Evolutionary conservation across 805 yeast species (phyloP), one percentile per base, ranked within the genome.

Genomic region (Ogataea sp.): DNA sequence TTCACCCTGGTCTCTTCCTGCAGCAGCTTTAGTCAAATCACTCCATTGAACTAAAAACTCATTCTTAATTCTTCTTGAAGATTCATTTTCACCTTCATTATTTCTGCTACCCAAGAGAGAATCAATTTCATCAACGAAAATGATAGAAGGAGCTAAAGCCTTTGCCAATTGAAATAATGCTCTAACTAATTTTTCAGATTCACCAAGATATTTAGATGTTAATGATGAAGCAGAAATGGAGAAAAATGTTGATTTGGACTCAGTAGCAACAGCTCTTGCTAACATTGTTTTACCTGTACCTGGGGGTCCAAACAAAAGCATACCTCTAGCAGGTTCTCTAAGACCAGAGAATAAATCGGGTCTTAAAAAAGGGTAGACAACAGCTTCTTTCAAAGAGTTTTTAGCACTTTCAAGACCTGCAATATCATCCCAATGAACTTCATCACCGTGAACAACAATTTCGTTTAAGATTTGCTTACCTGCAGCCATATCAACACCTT

Each of bases 261-360:
- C 97, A 2, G 94, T 85, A 2, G 97, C 97, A 3, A 93, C 97
- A 0, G 97, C 96, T 46, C 96, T 70, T 0, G 97, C 97, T 48
- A 90, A 71, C 97, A 90, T 89, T 1, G 97, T 89, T 55, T 93
- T 90, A 41, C 97, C 97, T 0, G 97, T 90, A n/a, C 98, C 98
- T 0, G 97, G 97, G 2, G 98, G 97, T 0, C 98, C 98, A 65
- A 88, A 90, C 32, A 90, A 62, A 17, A 90, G 68, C 95, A 93
- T 87, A n/a, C 97, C 97, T 42, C 95, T 66, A 0, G 95, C 89
- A 0, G 97, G 97, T 62, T 89, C 97, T 49, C 97, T 70, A 39
- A 90, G 64, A 0, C 97, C 97, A 43, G 77, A 74, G 56, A 90
- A 93, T 41, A 90, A 67, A 61, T 90, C 97, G 0, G 97, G 98